These are phyloP conservation scores for Austroboletus festivus DNA, from an alignment of 768 basidiomycete genomes.

Conservation along the genomic window DNA sequence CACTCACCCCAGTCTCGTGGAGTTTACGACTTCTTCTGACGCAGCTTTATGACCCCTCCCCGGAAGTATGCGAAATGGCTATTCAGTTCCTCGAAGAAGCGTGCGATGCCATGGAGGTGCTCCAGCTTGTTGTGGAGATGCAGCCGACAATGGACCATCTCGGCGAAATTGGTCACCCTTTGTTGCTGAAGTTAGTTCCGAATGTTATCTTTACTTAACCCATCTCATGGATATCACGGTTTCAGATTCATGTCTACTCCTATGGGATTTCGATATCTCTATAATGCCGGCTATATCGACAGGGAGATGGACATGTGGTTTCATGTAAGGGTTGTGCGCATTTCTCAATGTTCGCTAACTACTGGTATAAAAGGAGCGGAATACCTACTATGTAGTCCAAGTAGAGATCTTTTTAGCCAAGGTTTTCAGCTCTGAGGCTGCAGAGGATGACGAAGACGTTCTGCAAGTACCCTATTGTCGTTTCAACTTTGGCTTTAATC, in stretches of 20 bases:
- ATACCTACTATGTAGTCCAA: slow-evolving; percentile 88
- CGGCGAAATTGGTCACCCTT: slow-evolving; percentile 85
- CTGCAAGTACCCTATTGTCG: slow-evolving; percentile 36
- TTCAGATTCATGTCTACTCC: slow-evolving; percentile 90
- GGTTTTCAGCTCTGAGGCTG: slow-evolving; percentile 55
- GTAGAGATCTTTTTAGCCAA: slow-evolving; percentile 89
- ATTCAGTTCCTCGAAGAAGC: slow-evolving; percentile 87
- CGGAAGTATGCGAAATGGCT: slow-evolving; percentile 88
- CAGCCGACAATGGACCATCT: slow-evolving; percentile 94
- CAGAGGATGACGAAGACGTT: slow-evolving; percentile 67
- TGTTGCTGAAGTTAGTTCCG: slow-evolving; percentile 74
- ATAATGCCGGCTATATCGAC: slow-evolving; percentile 89
- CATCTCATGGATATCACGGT: neutral
- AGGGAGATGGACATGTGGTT: slow-evolving; percentile 97
- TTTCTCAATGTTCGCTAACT: slow-evolving; percentile 5
- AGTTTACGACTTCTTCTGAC: slow-evolving; percentile 87
- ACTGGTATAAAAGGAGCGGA: slow-evolving; percentile 68
- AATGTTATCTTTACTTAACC: neutral
- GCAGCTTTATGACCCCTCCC: slow-evolving; percentile 89
- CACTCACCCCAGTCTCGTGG: slow-evolving; percentile 72
- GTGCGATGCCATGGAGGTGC: slow-evolving; percentile 77
- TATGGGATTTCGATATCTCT: slow-evolving; percentile 88
- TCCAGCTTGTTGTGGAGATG: slow-evolving; percentile 91
- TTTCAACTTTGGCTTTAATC: slow-evolving; percentile 1
- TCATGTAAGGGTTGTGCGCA: slow-evolving; percentile 52